A percentile compares a stretch with the other conserved stretches of the same genome.
Evolutionary conservation across 768 basidiomycete species (phyloP).

Genomic region (Pleurotus cornucopiae): DNA sequence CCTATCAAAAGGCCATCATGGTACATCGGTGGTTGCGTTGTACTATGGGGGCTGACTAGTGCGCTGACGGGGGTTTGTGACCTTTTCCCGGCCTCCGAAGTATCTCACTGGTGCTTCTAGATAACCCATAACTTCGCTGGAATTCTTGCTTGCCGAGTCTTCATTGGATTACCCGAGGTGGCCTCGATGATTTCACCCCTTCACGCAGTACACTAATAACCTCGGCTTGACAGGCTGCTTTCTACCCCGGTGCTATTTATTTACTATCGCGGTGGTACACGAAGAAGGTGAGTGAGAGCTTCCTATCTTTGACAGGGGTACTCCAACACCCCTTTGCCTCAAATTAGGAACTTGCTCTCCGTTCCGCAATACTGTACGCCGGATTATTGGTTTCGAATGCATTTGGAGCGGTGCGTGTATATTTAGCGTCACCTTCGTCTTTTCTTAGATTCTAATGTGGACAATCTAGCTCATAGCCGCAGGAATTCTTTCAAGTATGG

Average conservation of each 20-base stretch:
- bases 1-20: slow-evolving; percentile 43
- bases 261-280: slow-evolving; percentile 55
- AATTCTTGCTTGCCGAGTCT: slow-evolving; percentile 52
- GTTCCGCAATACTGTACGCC: slow-evolving; percentile 55
- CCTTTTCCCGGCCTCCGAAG: background rate
- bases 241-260: slow-evolving; percentile 55
- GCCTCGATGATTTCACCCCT: background rate
- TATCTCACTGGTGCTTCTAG: slow-evolving; percentile 15
- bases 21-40: slow-evolving; percentile 58
- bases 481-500: slow-evolving; percentile 68
- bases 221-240: slow-evolving; percentile 39
- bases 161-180: slow-evolving; percentile 61
- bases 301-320: background rate
- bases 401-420: slow-evolving; percentile 52
- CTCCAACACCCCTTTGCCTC: too few relatives aligned
- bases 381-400: slow-evolving; percentile 64
- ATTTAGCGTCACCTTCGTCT: background rate
- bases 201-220: background rate
- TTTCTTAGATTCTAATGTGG: background rate
- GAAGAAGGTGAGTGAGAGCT: slow-evolving; percentile 35
- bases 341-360: slow-evolving; percentile 58
- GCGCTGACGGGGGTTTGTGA: slow-evolving; percentile 55
- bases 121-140: slow-evolving; percentile 51
- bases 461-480: slow-evolving; percentile 58
- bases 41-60: slow-evolving; percentile 62